These are phyloP conservation scores for Diplodia seriata DNA, from an alignment of 2,329 filamentous ascomycete genomes.

Conservation along the genomic window DNA sequence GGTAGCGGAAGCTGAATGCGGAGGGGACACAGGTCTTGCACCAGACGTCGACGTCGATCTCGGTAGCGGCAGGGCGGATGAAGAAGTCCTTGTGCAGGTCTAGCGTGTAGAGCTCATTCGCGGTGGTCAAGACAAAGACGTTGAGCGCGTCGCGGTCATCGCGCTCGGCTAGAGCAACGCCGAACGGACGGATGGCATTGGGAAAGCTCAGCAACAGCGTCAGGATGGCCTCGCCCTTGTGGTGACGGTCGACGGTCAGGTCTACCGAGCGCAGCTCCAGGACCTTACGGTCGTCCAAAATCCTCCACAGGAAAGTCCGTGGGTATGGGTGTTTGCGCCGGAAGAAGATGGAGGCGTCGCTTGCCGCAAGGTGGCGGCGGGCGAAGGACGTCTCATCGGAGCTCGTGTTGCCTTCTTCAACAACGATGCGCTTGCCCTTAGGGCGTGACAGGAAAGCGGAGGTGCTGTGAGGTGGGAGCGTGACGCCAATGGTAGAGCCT, in stretches of 20 bases:
- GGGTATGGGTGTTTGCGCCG: slow-evolving; percentile 77
- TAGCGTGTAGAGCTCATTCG: slow-evolving; percentile 83
- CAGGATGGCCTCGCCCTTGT: slow-evolving; percentile 71
- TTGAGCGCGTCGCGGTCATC: slow-evolving; percentile 78
- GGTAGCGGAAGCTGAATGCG: slow-evolving; percentile 77
- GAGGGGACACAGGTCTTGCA: slow-evolving; percentile 77
- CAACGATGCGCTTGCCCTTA: slow-evolving; percentile 43
- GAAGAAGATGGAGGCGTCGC: slow-evolving; percentile 82
- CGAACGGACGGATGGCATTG: slow-evolving; percentile 73
- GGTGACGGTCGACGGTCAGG: slow-evolving; percentile 67
- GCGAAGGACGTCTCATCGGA: slow-evolving; percentile 78
- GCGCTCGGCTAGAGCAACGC: slow-evolving; percentile 82
- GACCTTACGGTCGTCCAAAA: slow-evolving; percentile 78
- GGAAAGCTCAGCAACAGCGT: slow-evolving; percentile 81
- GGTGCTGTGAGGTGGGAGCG: slow-evolving; percentile 45
- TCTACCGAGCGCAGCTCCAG: slow-evolving; percentile 86
- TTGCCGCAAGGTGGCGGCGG: slow-evolving; percentile 72
- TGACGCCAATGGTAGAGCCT: slow-evolving; percentile 72
- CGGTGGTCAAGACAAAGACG: slow-evolving; percentile 79
- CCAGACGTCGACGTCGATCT: slow-evolving; percentile 75
- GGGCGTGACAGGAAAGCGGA: slow-evolving; percentile 45
- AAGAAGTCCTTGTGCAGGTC: slow-evolving; percentile 85
- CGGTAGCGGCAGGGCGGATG: slow-evolving; percentile 70
- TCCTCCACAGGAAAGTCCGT: slow-evolving; percentile 87
- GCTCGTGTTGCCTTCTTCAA: slow-evolving; percentile 49